These are phyloP conservation scores for Pontederia paniculata DNA, from an alignment of 176 grass and related monocot species.

Conservation along the genomic window DNA sequence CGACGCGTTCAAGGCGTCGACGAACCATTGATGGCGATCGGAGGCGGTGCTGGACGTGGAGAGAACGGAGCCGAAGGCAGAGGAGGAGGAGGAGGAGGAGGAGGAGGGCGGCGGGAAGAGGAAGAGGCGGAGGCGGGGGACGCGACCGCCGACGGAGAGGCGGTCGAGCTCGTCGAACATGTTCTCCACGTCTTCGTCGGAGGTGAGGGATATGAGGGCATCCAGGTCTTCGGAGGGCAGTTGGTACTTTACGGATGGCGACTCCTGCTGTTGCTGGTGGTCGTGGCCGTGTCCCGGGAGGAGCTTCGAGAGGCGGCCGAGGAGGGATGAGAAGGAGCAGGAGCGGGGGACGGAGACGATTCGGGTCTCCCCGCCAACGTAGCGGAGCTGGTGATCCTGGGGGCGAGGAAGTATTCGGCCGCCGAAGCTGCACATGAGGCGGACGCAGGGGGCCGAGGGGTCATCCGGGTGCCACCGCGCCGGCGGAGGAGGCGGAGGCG, in stretches of 20 bases:
- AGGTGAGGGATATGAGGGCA: slow-evolving; percentile 70
- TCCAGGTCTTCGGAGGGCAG: slow-evolving; percentile 76
- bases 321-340: slow-evolving; percentile 36
- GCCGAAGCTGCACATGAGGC: slow-evolving; percentile 89
- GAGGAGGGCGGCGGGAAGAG: slow-evolving; percentile 4
- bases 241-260: slow-evolving; percentile 50
- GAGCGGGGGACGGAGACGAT: slow-evolving; percentile 67
- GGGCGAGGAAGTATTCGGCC: slow-evolving; percentile 76
- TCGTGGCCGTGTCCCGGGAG: slow-evolving; percentile 19
- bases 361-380: slow-evolving; percentile 82
- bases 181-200: slow-evolving; percentile 86
- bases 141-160: slow-evolving; percentile 45
- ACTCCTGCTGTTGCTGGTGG: not conserved
- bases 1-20: slow-evolving; percentile 4
- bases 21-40: slow-evolving; percentile 5
- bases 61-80: slow-evolving; percentile 48
- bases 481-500: not conserved
- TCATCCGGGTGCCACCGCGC: slow-evolving; percentile 7
- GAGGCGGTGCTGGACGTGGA: slow-evolving; percentile 47
- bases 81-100: slow-evolving; percentile 43
- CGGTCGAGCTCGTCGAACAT: slow-evolving; percentile 84
- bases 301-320: slow-evolving; percentile 37
- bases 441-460: slow-evolving; percentile 16
- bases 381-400: slow-evolving; percentile 63
- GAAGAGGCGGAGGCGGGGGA: slow-evolving; percentile 14